Base-by-base conservation (phyloP, 495 filamentous ascomycete genomes). In the Xylaria flabelliformis region DNA sequence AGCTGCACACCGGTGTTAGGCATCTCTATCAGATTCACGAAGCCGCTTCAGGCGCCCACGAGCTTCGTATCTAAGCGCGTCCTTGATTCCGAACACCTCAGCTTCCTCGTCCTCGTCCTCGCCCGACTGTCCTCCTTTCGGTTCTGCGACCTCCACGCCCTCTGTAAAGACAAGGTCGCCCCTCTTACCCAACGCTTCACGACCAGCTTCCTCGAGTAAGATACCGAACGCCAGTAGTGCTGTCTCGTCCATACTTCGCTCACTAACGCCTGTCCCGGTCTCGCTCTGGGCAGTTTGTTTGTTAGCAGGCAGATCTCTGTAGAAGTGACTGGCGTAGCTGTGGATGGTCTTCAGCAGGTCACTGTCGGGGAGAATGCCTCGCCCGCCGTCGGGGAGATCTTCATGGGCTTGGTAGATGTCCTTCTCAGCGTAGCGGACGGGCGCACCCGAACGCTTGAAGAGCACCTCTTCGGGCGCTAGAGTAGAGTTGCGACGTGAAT, bases 161-260 rank as follows among this genome's bases (percentile, higher is more conserved):
- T 96, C 93, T 2, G 90, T 87, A 53, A 97, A 90, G 0, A 90
- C 93, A 68, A 95, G 72, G 80, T 96, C 91, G 4, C 93, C 94
- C 1, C 85, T 91, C 42, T 87, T 83, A 1, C 92, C 94, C 15
- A 97, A 81, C 0, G 81, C 81, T 55, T 91, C 88, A 21, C 83
- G 84, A 5, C 87, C 83, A 67, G 91, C 85, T 78, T 97, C 94
- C 81, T 97, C 94, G 44, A 97, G 79, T 67, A 97, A 75, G 32
- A 97, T 89, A 0, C 94, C 94, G 80, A 97, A 82, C 0, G 92
- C 92, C 70, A 97, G 82, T 65, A 97, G 79, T 1, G 94, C 93
- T 10, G 92, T 95, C 81, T 94, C 94, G 76, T 97, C 92, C 88
- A 97, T 87, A 72, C 89, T 93, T 36, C 85, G 82, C 78, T 90